Evolutionary conservation across 2,329 filamentous ascomycete genomes (phyloP).

Genomic region (Nannizzia gypsea): DNA sequence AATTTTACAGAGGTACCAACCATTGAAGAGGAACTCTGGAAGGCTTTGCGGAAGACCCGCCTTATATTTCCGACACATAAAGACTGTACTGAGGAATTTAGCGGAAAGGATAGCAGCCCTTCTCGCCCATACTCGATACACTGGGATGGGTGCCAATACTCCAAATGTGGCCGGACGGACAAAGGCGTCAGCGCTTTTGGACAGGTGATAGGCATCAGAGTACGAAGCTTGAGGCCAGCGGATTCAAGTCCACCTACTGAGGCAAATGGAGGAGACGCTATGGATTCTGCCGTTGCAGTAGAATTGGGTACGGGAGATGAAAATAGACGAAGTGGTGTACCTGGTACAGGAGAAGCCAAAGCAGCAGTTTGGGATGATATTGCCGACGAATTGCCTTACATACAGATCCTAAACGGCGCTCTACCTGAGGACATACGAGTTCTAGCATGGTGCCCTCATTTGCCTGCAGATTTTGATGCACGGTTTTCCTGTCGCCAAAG

Average conservation of each 20-base stretch:
- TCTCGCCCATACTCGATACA: constrained; percentile 42
- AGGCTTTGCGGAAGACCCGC: constrained; percentile 68
- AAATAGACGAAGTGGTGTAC: background rate
- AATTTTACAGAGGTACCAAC: constrained; percentile 60
- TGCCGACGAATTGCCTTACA: constrained; percentile 72
- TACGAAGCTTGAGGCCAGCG: constrained; percentile 65
- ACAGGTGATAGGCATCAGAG: constrained; percentile 74
- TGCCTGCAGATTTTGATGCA: constrained; percentile 70
- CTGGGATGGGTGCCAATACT: constrained; percentile 79
- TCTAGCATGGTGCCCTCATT: constrained; percentile 82
- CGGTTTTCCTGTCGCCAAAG: constrained; percentile 86
- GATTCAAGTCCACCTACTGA: constrained; percentile 23
- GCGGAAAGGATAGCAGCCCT: constrained; percentile 12
- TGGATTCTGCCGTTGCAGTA: background rate
- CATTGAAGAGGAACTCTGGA: constrained; percentile 89
- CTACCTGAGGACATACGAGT: constrained; percentile 82
- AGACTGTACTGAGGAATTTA: constrained; percentile 19
- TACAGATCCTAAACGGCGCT: constrained; percentile 70
- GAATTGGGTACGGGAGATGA: constrained; percentile 15
- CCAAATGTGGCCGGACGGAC: constrained; percentile 90
- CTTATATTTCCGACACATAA: constrained; percentile 58
- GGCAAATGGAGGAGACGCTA: background rate
- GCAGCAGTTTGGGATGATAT: constrained; percentile 50
- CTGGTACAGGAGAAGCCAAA: constrained; percentile 18
- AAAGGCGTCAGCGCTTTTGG: constrained; percentile 91